Evolutionary conservation across 345 rosid species (phyloP), one percentile per base, ranked within the genome.

Genomic region (Jatropha curcas): DNA sequence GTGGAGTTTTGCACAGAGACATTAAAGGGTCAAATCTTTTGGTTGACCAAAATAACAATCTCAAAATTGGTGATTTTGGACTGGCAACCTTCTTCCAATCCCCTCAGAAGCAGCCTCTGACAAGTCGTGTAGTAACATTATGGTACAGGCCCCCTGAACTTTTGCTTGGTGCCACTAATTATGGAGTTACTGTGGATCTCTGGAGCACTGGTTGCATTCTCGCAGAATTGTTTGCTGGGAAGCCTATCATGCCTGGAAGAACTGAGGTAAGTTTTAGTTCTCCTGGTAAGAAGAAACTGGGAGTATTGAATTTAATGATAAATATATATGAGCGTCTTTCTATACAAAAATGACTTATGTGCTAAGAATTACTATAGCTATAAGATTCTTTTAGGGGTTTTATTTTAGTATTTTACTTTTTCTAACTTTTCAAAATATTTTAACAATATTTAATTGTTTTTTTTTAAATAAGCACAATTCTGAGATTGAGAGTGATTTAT

Each of bases 71-170:
- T 55, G 93, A 89, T 79, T 89, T 89, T 43, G 93, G 93, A 35
- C 75, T 89, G 68, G 88, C 93, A 24, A 87, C 86, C 0, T 81
- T 78, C 52, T 84, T 80, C 68, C 39, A 59, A 25, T 37, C 55
- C 22, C 68, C 60, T 37, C 88, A 79, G 68, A 82, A 81, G 77
- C 89, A 89, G 76, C 86, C 88, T 78, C 76, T 87, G 20, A 89
- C 93, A 53, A 89, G 91, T 70, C 91, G 93, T 27, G 93, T 89
- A 10, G 91, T 89, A 56, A 87, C 93, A 52, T 56, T 89, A 74
- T 89, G 93, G 93, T 89, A 87, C 24, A 85, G 91, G 60, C 88
- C 93, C 65, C 93, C 91, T 55, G 93, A 89, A 71, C 91, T 89
- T 34, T 60, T 89, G 70, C 87, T 89, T 22, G 93, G 91, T 11